Evolutionary conservation across 2,329 filamentous ascomycete species (phyloP).

Genomic region (Cladosporium sp.): DNA sequence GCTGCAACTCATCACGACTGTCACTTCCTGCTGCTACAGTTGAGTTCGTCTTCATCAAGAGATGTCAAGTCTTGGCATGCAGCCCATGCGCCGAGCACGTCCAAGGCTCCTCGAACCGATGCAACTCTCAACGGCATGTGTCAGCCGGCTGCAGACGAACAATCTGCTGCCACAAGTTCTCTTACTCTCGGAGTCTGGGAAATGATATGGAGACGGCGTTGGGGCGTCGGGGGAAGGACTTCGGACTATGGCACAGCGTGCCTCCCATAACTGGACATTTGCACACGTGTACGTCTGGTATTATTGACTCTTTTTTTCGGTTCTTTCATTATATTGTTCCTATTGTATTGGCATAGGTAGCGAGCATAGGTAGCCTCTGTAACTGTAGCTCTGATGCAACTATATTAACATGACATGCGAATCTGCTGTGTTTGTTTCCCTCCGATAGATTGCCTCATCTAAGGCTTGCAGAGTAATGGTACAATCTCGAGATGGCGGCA

Average conservation of each 20-base stretch:
- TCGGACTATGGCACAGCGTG: background rate
- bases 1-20: background rate
- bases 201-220: background rate
- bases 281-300: background rate
- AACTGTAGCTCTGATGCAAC: slow-evolving; percentile 8
- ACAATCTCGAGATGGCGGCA: no score
- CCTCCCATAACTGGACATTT: background rate
- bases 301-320: background rate
- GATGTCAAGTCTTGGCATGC: background rate
- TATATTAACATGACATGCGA: no score
- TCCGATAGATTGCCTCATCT: no score
- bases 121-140: background rate
- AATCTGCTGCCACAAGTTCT: background rate
- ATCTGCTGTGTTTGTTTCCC: no score
- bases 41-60: background rate
- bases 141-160: background rate
- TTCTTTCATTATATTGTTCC: background rate
- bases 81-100: background rate
- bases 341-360: background rate
- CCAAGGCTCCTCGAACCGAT: background rate
- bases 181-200: background rate
- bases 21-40: background rate
- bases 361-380: slow-evolving; percentile 9
- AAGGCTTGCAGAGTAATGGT: no score
- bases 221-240: background rate